Evolutionary conservation across 495 filamentous ascomycete genomes (phyloP).

Genomic region (Penicillium mononematosum): DNA sequence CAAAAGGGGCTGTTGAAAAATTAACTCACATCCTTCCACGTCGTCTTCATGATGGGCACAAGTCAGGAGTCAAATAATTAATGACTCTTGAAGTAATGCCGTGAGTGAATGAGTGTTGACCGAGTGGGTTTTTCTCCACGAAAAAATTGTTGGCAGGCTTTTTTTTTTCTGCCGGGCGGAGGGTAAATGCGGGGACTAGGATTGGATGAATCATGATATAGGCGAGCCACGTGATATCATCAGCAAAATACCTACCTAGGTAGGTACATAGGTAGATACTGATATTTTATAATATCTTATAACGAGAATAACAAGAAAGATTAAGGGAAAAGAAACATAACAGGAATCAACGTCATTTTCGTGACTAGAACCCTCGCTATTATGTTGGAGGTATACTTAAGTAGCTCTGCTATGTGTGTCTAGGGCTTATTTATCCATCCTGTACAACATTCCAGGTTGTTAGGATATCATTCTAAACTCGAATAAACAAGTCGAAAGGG

Average conservation of each 20-base stretch:
- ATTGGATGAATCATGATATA: constrained; percentile 25
- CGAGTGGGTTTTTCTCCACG: constrained; percentile 27
- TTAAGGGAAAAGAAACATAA: too few relatives aligned
- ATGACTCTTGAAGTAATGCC: constrained; percentile 23
- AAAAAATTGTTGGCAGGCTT: constrained; percentile 29
- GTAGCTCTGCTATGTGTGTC: too few relatives aligned
- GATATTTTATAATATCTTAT: too few relatives aligned
- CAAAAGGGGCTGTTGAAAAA: background rate
- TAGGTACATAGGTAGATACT: too few relatives aligned
- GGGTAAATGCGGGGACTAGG: constrained; percentile 30
- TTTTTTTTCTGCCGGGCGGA: constrained; percentile 44
- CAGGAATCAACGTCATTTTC: background rate
- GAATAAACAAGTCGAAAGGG: background rate
- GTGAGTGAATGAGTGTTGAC: constrained; percentile 29
- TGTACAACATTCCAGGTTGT: too few relatives aligned
- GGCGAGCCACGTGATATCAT: constrained; percentile 14
- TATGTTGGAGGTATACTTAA: background rate
- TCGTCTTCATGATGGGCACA: constrained; percentile 63
- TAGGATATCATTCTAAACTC: too few relatives aligned
- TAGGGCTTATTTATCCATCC: too few relatives aligned
- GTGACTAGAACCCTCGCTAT: background rate
- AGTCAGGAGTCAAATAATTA: constrained; percentile 28
- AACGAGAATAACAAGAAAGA: too few relatives aligned
- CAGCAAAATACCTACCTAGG: background rate
- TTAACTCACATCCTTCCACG: constrained; percentile 62